Conservation (phyloP, 805 yeast species). For the Hanseniaspora lindneri region DNA sequence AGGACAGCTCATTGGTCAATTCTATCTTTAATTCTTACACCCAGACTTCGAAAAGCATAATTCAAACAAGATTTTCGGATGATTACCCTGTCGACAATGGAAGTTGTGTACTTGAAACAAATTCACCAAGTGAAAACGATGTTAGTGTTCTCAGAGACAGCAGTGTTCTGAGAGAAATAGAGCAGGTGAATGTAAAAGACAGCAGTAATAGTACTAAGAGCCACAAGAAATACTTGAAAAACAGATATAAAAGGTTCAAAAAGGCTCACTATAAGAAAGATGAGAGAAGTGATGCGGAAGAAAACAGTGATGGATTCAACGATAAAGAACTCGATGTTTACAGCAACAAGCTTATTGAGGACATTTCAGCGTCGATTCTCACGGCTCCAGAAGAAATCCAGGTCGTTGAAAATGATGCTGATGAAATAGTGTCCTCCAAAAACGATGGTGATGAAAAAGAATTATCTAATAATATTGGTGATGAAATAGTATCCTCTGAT, state of each 20-base stretch:
- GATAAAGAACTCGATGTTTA: not conserved
- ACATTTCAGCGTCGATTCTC: not conserved
- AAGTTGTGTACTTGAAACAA: not conserved
- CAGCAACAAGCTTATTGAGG: not conserved
- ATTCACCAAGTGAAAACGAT: not conserved
- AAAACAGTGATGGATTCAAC: not conserved
- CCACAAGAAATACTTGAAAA: not conserved
- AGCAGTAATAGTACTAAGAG: not conserved
- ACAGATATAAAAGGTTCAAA: constrained; percentile 1
- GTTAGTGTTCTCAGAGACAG: not conserved
- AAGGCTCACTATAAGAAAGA: not conserved
- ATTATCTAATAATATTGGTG: too few species aligned
- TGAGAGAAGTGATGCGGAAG: not conserved
- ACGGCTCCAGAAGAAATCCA: too few species aligned
- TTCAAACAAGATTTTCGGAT: not conserved
- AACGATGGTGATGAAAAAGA: too few species aligned
- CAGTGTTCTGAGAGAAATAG: not conserved
- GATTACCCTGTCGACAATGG: not conserved
- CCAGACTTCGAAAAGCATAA: not conserved
- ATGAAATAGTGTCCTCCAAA: too few species aligned
- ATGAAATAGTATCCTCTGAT: too few species aligned
- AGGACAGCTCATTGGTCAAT: constrained; percentile 4
- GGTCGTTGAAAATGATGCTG: too few species aligned
- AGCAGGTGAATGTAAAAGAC: not conserved
- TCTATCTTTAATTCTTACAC: constrained; percentile 1